phyloP scores from a whole-genome alignment of 371 early-diverging fungal genomes.

The Mucor velutinosus region DNA sequence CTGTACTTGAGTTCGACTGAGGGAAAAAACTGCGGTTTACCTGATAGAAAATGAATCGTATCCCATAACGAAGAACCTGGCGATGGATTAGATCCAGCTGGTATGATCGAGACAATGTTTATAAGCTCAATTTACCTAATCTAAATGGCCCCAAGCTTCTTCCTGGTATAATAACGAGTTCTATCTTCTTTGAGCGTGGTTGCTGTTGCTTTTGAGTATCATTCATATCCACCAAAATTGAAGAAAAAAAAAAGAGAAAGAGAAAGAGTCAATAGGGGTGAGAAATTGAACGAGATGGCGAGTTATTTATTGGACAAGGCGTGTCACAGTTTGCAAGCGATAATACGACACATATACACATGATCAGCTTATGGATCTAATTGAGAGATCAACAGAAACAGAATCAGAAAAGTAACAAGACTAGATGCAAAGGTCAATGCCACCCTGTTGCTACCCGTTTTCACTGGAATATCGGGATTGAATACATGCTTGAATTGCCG shows the following conservation, averaged over 20 bases:
- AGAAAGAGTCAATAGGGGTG: slow-evolving; percentile 3
- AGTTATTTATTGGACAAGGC: not conserved
- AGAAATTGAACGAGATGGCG: not conserved
- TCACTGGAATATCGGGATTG: slow-evolving; percentile 36
- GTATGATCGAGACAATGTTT: not conserved
- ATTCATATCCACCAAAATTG: not conserved
- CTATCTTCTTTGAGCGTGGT: slow-evolving; percentile 42
- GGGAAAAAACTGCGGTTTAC: slow-evolving; percentile 55
- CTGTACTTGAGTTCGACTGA: slow-evolving; percentile 72
- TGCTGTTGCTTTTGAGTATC: not conserved
- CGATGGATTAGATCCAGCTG: not conserved
- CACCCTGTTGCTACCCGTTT: slow-evolving; percentile 43
- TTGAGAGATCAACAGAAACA: slow-evolving; percentile 36
- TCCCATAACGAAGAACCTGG: slow-evolving; percentile 65
- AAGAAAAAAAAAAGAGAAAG: not conserved
- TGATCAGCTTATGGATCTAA: not conserved
- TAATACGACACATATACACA: not conserved
- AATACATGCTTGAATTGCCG: slow-evolving; percentile 42
- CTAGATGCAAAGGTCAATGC: slow-evolving; percentile 47
- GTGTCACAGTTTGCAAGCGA: not conserved
- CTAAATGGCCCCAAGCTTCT: slow-evolving; percentile 61
- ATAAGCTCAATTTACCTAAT: slow-evolving; percentile 39
- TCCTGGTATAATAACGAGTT: slow-evolving; percentile 57
- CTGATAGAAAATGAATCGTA: slow-evolving; percentile 49
- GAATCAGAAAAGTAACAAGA: slow-evolving; percentile 41